A percentile compares a stretch with the other conserved stretches of the same genome.
Evolutionary conservation across 2,329 filamentous ascomycete genomes (phyloP).

Genomic region (Cryphonectria japonica): DNA sequence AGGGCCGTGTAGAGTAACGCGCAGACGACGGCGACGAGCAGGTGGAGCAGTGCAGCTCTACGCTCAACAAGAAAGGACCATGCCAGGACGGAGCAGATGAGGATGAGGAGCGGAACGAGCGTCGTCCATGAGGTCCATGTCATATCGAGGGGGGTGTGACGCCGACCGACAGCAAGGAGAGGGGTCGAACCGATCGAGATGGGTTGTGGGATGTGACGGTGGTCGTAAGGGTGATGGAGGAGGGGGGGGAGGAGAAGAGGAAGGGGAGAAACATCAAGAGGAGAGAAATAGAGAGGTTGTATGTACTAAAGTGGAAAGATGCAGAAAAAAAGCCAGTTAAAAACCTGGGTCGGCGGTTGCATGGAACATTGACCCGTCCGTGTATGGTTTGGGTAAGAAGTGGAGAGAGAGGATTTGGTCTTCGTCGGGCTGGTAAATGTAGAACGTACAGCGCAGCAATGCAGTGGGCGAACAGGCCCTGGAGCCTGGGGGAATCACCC

Average conservation of each 20-base stretch:
- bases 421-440: not conserved
- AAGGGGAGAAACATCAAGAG: constrained; percentile 20
- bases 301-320: constrained; percentile 7
- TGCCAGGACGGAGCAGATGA: constrained; percentile 47
- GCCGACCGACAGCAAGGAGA: constrained; percentile 34
- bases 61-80: constrained; percentile 50
- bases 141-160: constrained; percentile 46
- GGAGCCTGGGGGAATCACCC: not conserved
- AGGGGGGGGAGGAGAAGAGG: constrained; percentile 23
- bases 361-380: not conserved
- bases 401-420: not conserved
- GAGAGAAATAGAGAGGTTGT: not conserved
- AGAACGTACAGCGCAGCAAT: not conserved
- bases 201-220: constrained; percentile 18
- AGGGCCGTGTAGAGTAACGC: constrained; percentile 48
- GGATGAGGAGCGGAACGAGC: constrained; percentile 48
- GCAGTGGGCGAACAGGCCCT: not conserved
- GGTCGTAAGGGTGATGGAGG: constrained; percentile 21
- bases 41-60: constrained; percentile 47
- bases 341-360: not conserved
- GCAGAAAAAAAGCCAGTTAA: not conserved
- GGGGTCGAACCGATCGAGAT: constrained; percentile 27
- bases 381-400: not conserved
- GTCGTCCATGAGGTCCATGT: constrained; percentile 54
- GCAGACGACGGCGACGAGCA: constrained; percentile 46